A percentile compares a stretch with the other conserved stretches of the same genome.
Conservation (phyloP, 805 yeast species). For the Candida ulmi region DNA sequence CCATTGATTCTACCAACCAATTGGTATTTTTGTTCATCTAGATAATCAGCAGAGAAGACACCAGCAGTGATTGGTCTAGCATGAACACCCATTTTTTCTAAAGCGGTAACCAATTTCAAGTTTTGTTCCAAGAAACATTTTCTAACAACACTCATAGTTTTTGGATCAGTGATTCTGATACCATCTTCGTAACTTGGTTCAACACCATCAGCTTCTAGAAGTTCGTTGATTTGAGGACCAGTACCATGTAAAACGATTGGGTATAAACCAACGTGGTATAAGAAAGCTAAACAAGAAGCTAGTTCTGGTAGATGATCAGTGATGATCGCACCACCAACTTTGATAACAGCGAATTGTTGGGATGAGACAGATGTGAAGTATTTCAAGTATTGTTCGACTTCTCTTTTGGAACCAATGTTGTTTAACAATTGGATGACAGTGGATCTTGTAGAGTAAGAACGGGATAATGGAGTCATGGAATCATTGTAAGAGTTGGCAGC, state of each 20-base stretch:
- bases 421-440: slow-evolving; percentile 93
- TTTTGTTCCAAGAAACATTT: slow-evolving; percentile 94
- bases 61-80: slow-evolving; percentile 99
- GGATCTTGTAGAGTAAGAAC: slow-evolving; percentile 68
- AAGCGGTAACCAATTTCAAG: slow-evolving; percentile 88
- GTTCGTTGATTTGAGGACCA: slow-evolving; percentile 96
- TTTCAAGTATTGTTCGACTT: slow-evolving; percentile 95
- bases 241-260: slow-evolving; percentile 98
- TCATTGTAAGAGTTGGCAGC: slow-evolving; percentile 12
- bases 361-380: slow-evolving; percentile 94
- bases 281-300: slow-evolving; percentile 91
- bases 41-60: slow-evolving; percentile 87
- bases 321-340: slow-evolving; percentile 98
- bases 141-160: slow-evolving; percentile 95
- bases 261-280: slow-evolving; percentile 94
- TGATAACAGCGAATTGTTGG: slow-evolving; percentile 97
- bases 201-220: slow-evolving; percentile 87
- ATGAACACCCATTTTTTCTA: slow-evolving; percentile 93
- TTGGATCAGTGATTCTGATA: slow-evolving; percentile 88
- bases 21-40: slow-evolving; percentile 86
- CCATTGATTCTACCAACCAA: slow-evolving; percentile 86
- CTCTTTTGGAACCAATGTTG: slow-evolving; percentile 95
- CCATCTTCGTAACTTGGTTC: slow-evolving; percentile 97
- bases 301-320: slow-evolving; percentile 90
- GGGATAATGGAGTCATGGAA: slow-evolving; percentile 11